Percentiles rank a stretch among this genome's conserved stretches.
Evolutionary conservation across 1,284 basidiomycete species (phyloP).

Genomic region (Phylloboletellus chloephorus): DNA sequence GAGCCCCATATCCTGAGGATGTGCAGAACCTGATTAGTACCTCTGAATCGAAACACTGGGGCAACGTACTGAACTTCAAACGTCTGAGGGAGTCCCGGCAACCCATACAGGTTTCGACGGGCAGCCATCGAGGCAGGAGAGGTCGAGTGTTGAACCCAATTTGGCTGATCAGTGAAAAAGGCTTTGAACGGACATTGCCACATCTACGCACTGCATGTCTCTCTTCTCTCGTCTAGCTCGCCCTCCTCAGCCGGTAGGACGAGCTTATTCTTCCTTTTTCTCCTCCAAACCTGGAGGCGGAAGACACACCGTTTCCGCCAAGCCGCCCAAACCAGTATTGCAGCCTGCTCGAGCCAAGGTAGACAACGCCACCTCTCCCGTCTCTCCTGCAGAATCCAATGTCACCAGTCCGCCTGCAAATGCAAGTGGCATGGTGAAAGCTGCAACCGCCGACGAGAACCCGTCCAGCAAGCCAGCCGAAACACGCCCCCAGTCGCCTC

Average conservation of each 20-base stretch:
- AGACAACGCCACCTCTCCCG: constrained; percentile 20
- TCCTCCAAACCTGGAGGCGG: constrained; percentile 72
- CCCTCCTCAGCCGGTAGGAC: constrained; percentile 32
- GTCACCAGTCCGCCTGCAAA: constrained; percentile 16
- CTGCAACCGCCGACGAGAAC: constrained; percentile 21
- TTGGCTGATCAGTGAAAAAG: not conserved
- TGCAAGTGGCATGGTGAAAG: constrained; percentile 16
- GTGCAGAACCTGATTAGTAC: constrained; percentile 23
- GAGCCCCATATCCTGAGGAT: constrained; percentile 29
- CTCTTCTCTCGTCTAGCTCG: constrained; percentile 47
- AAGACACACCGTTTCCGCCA: constrained; percentile 66
- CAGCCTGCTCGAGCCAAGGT: constrained; percentile 33
- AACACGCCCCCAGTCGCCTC: constrained; percentile 11
- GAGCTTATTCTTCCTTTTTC: constrained; percentile 72
- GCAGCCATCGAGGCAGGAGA: constrained; percentile 31
- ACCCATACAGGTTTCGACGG: constrained; percentile 19
- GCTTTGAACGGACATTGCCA: too few species aligned
- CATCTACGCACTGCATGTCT: constrained; percentile 29
- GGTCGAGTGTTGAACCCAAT: constrained; percentile 21
- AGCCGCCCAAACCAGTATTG: constrained; percentile 52
- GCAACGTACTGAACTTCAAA: constrained; percentile 34
- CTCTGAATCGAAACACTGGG: constrained; percentile 29
- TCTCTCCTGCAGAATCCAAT: constrained; percentile 18
- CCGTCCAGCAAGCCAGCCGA: constrained; percentile 23
- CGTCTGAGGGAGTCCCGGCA: constrained; percentile 30